Evolutionary conservation across 2,329 filamentous ascomycete genomes (phyloP).

Genomic region (Colletotrichum sp.): DNA sequence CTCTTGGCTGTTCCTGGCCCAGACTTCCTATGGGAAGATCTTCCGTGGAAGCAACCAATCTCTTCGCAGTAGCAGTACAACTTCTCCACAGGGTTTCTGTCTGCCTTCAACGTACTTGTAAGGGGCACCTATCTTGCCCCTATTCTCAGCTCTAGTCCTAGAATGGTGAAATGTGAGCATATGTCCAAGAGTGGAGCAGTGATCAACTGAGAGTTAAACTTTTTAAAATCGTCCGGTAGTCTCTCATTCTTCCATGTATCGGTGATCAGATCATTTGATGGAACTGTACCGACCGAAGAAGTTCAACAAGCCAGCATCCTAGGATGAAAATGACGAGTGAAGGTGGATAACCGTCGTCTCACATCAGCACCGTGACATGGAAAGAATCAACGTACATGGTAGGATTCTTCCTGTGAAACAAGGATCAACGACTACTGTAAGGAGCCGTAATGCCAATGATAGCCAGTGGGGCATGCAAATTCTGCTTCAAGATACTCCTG

Average conservation of each 20-base stretch:
- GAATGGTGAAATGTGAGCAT: neutral
- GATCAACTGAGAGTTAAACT: fast-evolving
- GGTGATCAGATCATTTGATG: neutral
- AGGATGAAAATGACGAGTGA: fast-evolving
- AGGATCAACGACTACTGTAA: neutral
- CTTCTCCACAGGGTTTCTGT: neutral
- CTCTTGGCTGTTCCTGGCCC: neutral
- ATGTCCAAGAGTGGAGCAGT: fast-evolving
- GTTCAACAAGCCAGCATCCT: neutral
- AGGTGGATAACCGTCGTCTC: fast-evolving
- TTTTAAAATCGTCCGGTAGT: fast-evolving
- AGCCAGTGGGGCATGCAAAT: fast-evolving
- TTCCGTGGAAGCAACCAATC: neutral
- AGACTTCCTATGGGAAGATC: neutral
- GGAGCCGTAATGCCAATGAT: neutral
- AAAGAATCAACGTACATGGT: fast-evolving
- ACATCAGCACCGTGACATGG: neutral
- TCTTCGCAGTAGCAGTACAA: fast-evolving
- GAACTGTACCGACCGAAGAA: neutral
- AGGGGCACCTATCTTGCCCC: neutral
- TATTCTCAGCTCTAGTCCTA: neutral
- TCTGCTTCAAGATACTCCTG: neutral
- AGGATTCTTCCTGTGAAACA: neutral
- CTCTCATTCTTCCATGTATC: neutral
- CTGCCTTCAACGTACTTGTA: neutral